Evolutionary conservation across 2,329 filamentous ascomycete genomes (phyloP).

Genomic region (Pseudocercospora fuligena): DNA sequence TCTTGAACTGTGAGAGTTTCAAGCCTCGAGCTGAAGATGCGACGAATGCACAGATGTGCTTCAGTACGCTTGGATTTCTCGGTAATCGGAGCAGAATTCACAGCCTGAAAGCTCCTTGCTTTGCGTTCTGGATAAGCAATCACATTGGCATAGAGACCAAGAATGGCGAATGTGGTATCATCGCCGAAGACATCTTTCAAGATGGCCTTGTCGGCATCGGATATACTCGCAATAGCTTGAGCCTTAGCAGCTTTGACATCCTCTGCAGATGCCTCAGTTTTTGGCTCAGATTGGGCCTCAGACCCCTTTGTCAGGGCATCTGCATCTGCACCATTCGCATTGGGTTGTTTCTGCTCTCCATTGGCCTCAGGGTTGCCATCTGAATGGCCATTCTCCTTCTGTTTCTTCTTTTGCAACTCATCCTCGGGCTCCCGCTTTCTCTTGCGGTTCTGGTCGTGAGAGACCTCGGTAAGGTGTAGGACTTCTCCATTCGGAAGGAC

Average conservation of each 20-base stretch:
- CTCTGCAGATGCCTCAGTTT: constrained; percentile 11
- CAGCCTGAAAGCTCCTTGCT: constrained; percentile 58
- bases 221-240: constrained; percentile 35
- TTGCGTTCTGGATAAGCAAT: constrained; percentile 60
- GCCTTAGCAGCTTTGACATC: constrained; percentile 21
- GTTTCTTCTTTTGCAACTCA: constrained; percentile 26
- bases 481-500: constrained; percentile 77
- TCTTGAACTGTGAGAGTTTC: constrained; percentile 78
- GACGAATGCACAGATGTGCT: constrained; percentile 71
- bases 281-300: neutral
- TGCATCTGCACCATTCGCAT: neutral
- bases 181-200: constrained; percentile 58
- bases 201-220: constrained; percentile 44
- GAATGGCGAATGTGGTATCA: constrained; percentile 55
- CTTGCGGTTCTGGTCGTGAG: constrained; percentile 29
- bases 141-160: constrained; percentile 61
- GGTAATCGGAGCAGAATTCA: constrained; percentile 59
- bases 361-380: constrained; percentile 14
- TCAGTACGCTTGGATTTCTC: constrained; percentile 67
- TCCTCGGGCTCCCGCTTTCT: constrained; percentile 28
- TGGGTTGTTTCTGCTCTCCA: neutral
- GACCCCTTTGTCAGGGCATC: neutral
- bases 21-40: constrained; percentile 77
- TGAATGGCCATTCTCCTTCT: neutral
- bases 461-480: constrained; percentile 67